phyloP scores from a whole-genome alignment of 2,329 filamentous ascomycete species.

The Ceratocystis albifundus region DNA sequence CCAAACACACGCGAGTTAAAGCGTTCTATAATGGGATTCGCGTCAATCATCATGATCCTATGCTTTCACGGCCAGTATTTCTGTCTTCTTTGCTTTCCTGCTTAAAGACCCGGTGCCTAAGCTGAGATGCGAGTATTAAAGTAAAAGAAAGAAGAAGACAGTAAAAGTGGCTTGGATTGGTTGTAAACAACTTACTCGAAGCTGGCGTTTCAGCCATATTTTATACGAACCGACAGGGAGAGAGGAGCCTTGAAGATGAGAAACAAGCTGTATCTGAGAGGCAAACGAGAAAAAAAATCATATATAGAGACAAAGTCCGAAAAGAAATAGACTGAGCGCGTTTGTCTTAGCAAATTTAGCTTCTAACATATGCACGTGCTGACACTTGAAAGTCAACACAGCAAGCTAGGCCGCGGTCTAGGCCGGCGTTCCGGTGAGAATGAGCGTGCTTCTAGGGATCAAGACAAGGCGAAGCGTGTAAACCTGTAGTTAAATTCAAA shows the following conservation, averaged over 20 bases:
- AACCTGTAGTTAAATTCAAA: neutral
- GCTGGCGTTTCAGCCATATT: slow-evolving; percentile 23
- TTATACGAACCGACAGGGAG: slow-evolving; percentile 4
- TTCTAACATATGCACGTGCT: neutral
- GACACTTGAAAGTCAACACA: neutral
- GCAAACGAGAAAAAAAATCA: neutral
- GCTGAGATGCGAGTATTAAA: neutral
- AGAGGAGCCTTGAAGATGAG: neutral
- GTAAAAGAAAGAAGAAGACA: neutral
- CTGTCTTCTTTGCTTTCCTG: neutral
- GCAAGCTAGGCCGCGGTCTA: neutral
- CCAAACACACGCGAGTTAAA: slow-evolving; percentile 23
- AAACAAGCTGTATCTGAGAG: neutral
- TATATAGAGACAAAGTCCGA: neutral
- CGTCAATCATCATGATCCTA: slow-evolving; percentile 17
- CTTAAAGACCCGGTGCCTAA: neutral
- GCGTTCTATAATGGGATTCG: slow-evolving; percentile 18
- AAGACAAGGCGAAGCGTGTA: slow-evolving; percentile 7
- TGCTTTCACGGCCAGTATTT: neutral
- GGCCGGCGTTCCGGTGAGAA: slow-evolving; percentile 1
- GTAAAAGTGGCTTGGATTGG: neutral
- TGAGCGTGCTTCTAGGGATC: neutral
- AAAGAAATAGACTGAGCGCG: neutral
- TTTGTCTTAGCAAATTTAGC: neutral
- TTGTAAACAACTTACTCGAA: slow-evolving; percentile 19